These are phyloP conservation scores for Penicillium egyptiacum DNA, from an alignment of 495 filamentous ascomycete species.

Conservation along the genomic window DNA sequence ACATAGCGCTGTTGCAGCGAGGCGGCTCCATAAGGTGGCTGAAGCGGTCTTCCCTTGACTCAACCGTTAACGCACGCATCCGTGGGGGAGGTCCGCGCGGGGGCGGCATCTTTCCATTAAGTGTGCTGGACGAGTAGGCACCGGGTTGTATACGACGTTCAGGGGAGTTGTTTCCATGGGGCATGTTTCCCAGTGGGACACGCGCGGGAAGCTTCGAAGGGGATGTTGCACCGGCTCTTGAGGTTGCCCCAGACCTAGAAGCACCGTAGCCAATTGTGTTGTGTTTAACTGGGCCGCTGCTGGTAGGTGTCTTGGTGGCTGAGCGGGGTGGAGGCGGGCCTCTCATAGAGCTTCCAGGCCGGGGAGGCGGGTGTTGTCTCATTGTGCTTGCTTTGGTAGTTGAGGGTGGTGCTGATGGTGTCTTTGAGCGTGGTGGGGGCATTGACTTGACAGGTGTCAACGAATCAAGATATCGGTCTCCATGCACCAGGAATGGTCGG, in stretches of 20 bases:
- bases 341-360: constrained; percentile 49
- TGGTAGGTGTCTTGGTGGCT: constrained; percentile 69
- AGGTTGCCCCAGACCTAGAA: constrained; percentile 41
- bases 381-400: constrained; percentile 26
- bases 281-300: constrained; percentile 48
- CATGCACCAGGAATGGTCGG: constrained; percentile 87
- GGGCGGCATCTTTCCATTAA: constrained; percentile 60
- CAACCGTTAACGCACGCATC: constrained; percentile 77
- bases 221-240: constrained; percentile 50
- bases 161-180: constrained; percentile 79
- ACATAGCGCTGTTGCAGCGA: constrained; percentile 64
- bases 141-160: constrained; percentile 61
- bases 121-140: constrained; percentile 50
- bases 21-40: constrained; percentile 58
- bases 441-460: constrained; percentile 64
- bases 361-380: constrained; percentile 33
- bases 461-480: constrained; percentile 81
- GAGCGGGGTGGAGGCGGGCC: constrained; percentile 55
- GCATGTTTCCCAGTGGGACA: constrained; percentile 74
- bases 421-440: constrained; percentile 72
- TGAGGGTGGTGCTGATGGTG: constrained; percentile 62
- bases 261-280: constrained; percentile 56
- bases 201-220: constrained; percentile 84
- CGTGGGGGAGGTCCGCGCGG: constrained; percentile 77
- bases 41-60: constrained; percentile 64